Conservation (phyloP, 176 grass and related monocot genomes). For the Alopecurus myosuroides region DNA sequence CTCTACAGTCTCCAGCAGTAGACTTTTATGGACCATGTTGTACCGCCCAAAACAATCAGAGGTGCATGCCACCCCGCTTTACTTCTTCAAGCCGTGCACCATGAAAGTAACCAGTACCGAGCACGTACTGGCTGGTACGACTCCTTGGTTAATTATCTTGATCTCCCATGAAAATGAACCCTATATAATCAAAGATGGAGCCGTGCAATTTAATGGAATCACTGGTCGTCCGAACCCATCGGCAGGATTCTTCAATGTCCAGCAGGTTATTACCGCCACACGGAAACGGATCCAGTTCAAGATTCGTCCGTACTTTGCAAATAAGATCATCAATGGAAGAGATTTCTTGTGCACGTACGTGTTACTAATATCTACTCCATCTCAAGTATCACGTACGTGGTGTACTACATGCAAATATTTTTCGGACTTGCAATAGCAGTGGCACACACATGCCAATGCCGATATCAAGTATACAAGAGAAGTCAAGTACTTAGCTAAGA, state of each 20-base stretch:
- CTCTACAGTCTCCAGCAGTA: background rate
- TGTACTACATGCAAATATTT: background rate
- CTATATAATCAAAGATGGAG: background rate
- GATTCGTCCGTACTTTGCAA: background rate
- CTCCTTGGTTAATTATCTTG: background rate
- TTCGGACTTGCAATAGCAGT: background rate
- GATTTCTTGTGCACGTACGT: constrained; percentile 7
- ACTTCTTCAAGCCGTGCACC: background rate
- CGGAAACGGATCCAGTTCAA: constrained; percentile 4
- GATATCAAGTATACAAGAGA: background rate
- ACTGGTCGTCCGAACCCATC: background rate
- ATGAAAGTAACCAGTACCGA: background rate
- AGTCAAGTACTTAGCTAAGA: too few relatives aligned
- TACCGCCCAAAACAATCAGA: background rate
- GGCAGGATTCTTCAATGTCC: constrained; percentile 15
- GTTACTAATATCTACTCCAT: background rate
- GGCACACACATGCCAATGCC: background rate
- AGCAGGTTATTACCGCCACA: background rate
- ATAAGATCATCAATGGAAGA: background rate
- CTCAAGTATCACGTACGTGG: background rate
- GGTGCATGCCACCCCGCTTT: background rate
- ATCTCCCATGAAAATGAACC: background rate
- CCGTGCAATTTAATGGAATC: constrained; percentile 13
- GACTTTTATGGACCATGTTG: background rate
- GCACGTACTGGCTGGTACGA: background rate